phyloP scores from a whole-genome alignment of 148 eudicot genomes.

The Dianthus caryophyllus region DNA sequence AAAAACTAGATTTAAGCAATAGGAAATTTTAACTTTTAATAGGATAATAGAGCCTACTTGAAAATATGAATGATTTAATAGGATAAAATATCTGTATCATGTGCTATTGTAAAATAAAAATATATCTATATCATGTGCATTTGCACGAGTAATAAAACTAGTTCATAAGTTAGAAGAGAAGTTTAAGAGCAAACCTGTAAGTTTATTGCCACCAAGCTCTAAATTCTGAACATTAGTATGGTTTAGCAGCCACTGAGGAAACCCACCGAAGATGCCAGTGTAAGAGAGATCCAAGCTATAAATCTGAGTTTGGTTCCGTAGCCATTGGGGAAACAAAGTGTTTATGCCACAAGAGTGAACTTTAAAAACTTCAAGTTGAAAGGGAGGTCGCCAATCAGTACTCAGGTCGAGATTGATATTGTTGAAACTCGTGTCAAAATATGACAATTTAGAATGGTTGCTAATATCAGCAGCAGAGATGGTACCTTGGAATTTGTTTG shows the following conservation, averaged over 20 bases:
- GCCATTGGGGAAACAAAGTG: neutral
- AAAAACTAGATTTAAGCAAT: too few species aligned
- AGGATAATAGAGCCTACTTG: too few species aligned
- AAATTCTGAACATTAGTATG: neutral
- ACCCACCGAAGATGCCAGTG: neutral
- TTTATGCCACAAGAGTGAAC: neutral
- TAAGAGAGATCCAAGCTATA: neutral
- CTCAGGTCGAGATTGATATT: neutral
- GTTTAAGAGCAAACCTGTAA: neutral
- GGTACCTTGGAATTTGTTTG: conserved; percentile 4
- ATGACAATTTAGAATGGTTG: conserved; percentile 7
- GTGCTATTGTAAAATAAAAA: too few species aligned
- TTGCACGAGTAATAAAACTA: too few species aligned
- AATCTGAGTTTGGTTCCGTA: neutral
- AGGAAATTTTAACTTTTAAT: too few species aligned
- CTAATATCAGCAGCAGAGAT: neutral
- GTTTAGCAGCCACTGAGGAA: neutral
- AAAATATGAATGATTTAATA: too few species aligned
- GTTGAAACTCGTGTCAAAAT: neutral
- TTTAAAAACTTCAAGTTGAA: neutral
- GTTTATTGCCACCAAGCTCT: neutral
- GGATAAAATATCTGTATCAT: too few species aligned
- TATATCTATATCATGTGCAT: too few species aligned
- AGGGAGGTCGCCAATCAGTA: neutral
- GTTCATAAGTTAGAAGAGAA: too few species aligned